phyloP scores from a whole-genome alignment of 2,329 filamentous ascomycete genomes.

The Trichophaea hybrida region DNA sequence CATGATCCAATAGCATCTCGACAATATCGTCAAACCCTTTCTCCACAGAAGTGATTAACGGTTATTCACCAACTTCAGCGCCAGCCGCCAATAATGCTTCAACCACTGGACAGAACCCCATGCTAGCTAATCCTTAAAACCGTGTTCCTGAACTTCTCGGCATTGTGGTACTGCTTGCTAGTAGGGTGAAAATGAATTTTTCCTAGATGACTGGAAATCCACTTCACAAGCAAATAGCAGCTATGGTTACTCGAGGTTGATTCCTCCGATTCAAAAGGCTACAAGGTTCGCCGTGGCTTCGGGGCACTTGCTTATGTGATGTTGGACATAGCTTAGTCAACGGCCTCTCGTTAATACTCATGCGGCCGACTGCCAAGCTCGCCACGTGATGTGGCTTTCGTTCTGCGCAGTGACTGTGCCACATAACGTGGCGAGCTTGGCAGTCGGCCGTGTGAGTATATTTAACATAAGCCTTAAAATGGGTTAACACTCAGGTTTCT shows the following conservation, averaged over 20 bases:
- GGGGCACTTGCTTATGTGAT: too few relatives aligned
- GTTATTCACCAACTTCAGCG: neutral
- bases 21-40: neutral
- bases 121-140: neutral
- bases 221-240: too few relatives aligned
- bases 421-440: neutral
- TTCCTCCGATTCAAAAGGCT: too few relatives aligned
- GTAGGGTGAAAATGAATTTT: too few relatives aligned
- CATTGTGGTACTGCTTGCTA: neutral
- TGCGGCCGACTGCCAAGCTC: neutral
- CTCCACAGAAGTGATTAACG: neutral
- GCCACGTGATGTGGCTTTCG: neutral
- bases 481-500: neutral
- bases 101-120: neutral
- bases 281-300: too few relatives aligned
- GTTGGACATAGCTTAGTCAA: too few relatives aligned
- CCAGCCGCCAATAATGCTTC: neutral
- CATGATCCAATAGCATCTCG: neutral
- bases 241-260: neutral
- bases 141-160: neutral
- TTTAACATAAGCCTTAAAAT: neutral
- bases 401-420: too few relatives aligned
- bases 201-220: too few relatives aligned
- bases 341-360: neutral
- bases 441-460: neutral